Evolutionary conservation across 2,329 filamentous ascomycete genomes (phyloP).

Genomic region (Nigrograna mackinnonii): DNA sequence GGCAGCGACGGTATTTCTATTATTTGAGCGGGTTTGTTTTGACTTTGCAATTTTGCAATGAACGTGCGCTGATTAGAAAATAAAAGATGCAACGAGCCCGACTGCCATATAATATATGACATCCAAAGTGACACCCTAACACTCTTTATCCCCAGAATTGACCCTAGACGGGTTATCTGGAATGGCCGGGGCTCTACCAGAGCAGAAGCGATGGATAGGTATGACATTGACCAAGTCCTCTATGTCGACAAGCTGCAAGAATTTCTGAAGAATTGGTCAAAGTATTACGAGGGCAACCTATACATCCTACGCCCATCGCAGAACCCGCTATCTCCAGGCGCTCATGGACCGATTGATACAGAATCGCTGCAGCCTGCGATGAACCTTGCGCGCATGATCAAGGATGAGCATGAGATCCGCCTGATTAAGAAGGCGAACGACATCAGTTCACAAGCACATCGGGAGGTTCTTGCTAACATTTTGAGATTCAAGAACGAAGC

Average conservation of each 20-base stretch:
- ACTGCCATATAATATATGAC: constrained; percentile 62
- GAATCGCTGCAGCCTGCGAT: constrained; percentile 69
- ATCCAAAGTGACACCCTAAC: constrained; percentile 64
- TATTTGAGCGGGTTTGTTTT: constrained; percentile 56
- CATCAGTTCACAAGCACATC: constrained; percentile 78
- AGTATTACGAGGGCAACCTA: constrained; percentile 22
- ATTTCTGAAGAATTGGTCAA: constrained; percentile 35
- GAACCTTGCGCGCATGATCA: constrained; percentile 78
- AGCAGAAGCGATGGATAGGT: constrained; percentile 62
- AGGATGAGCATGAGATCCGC: constrained; percentile 80
- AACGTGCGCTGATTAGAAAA: constrained; percentile 12
- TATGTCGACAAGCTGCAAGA: constrained; percentile 47
- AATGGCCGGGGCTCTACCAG: constrained; percentile 64
- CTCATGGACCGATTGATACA: constrained; percentile 19
- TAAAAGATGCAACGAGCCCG: constrained; percentile 50
- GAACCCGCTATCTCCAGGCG: constrained; percentile 13
- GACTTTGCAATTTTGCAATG: background rate
- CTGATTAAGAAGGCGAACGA: constrained; percentile 80
- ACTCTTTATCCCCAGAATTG: constrained; percentile 74
- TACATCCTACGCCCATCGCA: constrained; percentile 40
- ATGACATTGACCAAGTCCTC: constrained; percentile 73
- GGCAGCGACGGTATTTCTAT: constrained; percentile 65
- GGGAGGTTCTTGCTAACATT: constrained; percentile 68
- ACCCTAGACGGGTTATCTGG: constrained; percentile 65
- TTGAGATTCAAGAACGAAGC: constrained; percentile 72